Evolutionary conservation across 176 grass and related monocot genomes (phyloP).

Genomic region (Bonia amplexicaulis): DNA sequence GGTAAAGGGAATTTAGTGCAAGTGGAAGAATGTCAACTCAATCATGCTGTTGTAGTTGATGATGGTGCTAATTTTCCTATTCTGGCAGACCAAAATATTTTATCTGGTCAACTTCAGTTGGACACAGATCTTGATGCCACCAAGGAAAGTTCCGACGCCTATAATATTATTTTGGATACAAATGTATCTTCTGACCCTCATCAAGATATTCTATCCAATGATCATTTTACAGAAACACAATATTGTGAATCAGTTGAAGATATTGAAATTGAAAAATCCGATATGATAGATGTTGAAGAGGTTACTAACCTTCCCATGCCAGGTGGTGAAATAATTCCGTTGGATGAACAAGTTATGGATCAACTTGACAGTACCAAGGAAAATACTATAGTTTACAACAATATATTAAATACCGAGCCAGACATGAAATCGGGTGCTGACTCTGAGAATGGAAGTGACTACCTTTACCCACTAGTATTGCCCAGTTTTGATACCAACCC

Average conservation of each 20-base stretch:
- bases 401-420: constrained; percentile 11
- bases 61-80: constrained; percentile 17
- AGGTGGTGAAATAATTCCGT: constrained; percentile 26
- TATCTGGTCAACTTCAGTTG: constrained; percentile 10
- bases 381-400: constrained; percentile 30
- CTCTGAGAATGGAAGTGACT: constrained; percentile 28
- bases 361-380: constrained; percentile 13
- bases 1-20: not conserved
- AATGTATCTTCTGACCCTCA: not conserved
- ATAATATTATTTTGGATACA: constrained; percentile 13
- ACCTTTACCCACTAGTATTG: constrained; percentile 31
- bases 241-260: constrained; percentile 6
- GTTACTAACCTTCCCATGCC: constrained; percentile 34
- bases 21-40: constrained; percentile 18
- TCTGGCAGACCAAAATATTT: constrained; percentile 18
- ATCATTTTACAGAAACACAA: constrained; percentile 6
- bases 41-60: not conserved
- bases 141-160: constrained; percentile 5
- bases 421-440: constrained; percentile 6
- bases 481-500: constrained; percentile 59
- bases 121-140: constrained; percentile 5
- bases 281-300: constrained; percentile 24
- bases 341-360: constrained; percentile 42
- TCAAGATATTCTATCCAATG: not conserved
- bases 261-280: not conserved